Base-by-base conservation (phyloP, 371 early-diverging fungal genomes). In the Syncephalastrum monosporum region DNA sequence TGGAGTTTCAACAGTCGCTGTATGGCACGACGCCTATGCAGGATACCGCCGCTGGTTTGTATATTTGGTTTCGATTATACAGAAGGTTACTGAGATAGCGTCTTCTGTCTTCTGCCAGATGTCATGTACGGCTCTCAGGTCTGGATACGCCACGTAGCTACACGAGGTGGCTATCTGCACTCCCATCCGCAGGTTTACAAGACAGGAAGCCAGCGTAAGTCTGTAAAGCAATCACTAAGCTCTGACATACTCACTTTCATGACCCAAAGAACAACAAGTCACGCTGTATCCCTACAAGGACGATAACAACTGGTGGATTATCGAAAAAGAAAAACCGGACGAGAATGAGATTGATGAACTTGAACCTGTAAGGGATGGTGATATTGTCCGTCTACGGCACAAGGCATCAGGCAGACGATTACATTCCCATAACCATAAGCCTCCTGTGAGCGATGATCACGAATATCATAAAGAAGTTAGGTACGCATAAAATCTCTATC, bases 261-360 rank as follows among this genome's bases (percentile, higher is more conserved):
- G 12, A 16, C 14, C 2, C 47, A 24, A 57, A 87, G 87, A 97
- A 52, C 99, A 97, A 84, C 98, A 98, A 75, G 81, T 98, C 10
- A 98, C 97, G 1, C 82, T 93, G 7, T 98, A 98, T 72, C 89
- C 92, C 15, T 92, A 93, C 72, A 81, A 84, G 19, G 97, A 97
- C 67, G 69, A 71, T 24, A 97, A 97, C 77, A 96, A 96, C 69
- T 59, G 84, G 57, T 98, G 96, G 96, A 72, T 74, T 12, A 78
- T 92, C 55, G 68, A 79, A 43, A 92, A 93, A 19, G 72, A 75
- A 4, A 64, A 81, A 42, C 59, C 66, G n/a, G 57, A 54, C 3
- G 59, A 53, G 5, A 65, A 82, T 38, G 78, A 82, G 49, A 81
- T 74, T 56, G 60, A 84, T 13, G 65, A 75, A n/a, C 55, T 81